Evolutionary conservation across 495 filamentous ascomycete genomes (phyloP), one percentile per base, ranked within the genome.

Genomic region (Opeltia flavorubescens): DNA sequence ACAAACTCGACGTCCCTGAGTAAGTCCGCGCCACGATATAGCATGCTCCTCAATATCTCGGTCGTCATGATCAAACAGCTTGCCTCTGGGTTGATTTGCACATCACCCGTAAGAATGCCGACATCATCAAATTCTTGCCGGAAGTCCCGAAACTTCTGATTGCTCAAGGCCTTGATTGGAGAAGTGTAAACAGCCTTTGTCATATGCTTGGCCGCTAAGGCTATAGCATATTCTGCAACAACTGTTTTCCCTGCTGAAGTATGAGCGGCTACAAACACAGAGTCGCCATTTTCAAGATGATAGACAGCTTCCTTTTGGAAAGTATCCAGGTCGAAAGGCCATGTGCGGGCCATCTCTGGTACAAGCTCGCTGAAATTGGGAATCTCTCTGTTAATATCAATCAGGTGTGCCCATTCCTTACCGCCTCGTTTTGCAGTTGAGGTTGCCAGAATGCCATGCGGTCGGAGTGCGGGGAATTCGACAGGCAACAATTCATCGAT

Each of bases 31-130:
- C 91, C 91, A 48, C 91, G 77, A 60, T 98, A 98, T 28, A 98
- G 75, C 91, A 98, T 98, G 68, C 91, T 96, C 34, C 91, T 77
- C 46, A 98, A 62, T 66, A 98, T 98, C 58, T 98, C 91, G 3
- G 91, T 98, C 2, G 91, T 98, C 91, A 98, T 98, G 59, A 98
- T 98, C 31, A 98, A 68, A 62, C 91, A 98, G 61, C 89, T 95
- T 20, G 93, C 91, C 65, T 98, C 91, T 1, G 93, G 87, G 48
- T 93, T 88, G 58, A 98, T 98, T 62, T 98, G 91, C 13, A 98
- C 93, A 67, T 98, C 91, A 24, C 91, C 91, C 0, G 91, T 98
- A 49, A 98, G 62, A 56, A 98, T 98, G 28, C 91, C 91, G 25
- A 98, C 91, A 59, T 96, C 93, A 44, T 91, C 85, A 52, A 98